phyloP scores from a whole-genome alignment of 2,329 filamentous ascomycete species.

The Verticillium alfalfae region DNA sequence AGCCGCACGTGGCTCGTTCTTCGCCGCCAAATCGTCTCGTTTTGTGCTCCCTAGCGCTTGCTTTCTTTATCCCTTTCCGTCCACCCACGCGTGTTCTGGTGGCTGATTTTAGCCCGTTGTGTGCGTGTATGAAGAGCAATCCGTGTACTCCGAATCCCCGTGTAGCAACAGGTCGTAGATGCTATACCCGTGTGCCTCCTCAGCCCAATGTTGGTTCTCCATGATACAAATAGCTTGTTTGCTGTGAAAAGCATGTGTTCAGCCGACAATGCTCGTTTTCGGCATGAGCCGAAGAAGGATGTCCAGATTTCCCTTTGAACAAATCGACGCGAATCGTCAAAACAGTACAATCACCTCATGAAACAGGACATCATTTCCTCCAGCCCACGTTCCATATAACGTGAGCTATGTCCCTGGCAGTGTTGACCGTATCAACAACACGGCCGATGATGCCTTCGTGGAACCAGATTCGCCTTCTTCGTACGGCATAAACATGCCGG shows the following conservation, averaged over 20 bases:
- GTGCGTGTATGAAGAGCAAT: background rate
- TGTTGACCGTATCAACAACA: conserved; percentile 76
- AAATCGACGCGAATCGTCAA: background rate
- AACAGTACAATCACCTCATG: background rate
- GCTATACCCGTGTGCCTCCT: background rate
- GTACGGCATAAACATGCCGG: conserved; percentile 88
- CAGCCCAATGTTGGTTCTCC: background rate
- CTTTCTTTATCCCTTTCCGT: background rate
- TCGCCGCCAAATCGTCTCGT: background rate
- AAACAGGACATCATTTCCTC: conserved; percentile 38
- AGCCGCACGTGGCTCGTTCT: background rate
- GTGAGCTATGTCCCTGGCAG: conserved; percentile 64
- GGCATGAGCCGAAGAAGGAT: background rate
- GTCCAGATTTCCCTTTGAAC: too few relatives aligned
- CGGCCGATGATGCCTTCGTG: conserved; percentile 66
- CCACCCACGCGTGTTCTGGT: background rate
- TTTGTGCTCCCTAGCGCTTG: background rate
- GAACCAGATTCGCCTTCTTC: conserved; percentile 63
- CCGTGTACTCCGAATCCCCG: background rate
- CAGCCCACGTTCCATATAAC: conserved; percentile 69
- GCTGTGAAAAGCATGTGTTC: background rate
- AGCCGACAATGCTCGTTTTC: conserved; percentile 1
- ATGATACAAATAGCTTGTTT: background rate
- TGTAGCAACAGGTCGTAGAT: background rate
- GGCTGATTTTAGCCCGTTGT: background rate